Evolutionary conservation across 2,329 filamentous ascomycete species (phyloP).

Genomic region (Pseudocercospora crystallina): DNA sequence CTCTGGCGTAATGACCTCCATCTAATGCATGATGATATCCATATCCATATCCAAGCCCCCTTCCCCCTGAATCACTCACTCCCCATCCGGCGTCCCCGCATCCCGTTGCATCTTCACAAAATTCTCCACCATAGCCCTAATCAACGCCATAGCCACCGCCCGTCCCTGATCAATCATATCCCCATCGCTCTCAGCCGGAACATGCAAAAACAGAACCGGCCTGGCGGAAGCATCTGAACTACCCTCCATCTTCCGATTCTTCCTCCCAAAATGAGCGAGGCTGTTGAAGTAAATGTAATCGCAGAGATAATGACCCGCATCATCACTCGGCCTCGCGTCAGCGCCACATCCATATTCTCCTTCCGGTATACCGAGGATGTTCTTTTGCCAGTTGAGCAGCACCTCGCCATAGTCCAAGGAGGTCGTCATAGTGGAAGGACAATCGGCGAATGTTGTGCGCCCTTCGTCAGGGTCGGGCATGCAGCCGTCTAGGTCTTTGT

Average conservation of each 20-base stretch:
- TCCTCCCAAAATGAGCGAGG: slow-evolving; percentile 36
- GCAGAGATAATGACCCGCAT: slow-evolving; percentile 46
- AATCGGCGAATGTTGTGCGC: slow-evolving; percentile 28
- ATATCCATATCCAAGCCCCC: no score
- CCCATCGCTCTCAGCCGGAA: slow-evolving; percentile 39
- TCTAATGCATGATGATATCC: no score
- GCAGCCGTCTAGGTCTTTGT: slow-evolving; percentile 66
- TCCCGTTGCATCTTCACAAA: slow-evolving; percentile 14
- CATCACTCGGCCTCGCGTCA: slow-evolving; percentile 39
- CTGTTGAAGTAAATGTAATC: slow-evolving; percentile 47
- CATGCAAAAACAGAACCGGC: slow-evolving; percentile 45
- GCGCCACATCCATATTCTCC: slow-evolving; percentile 27
- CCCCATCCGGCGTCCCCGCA: no score
- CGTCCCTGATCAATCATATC: slow-evolving; percentile 35
- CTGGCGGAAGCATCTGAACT: slow-evolving; percentile 20
- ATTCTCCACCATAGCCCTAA: slow-evolving; percentile 38
- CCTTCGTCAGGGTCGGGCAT: slow-evolving; percentile 30
- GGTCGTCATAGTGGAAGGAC: slow-evolving; percentile 30
- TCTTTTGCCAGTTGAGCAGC: slow-evolving; percentile 30
- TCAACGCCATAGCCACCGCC: slow-evolving; percentile 32
- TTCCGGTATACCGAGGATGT: slow-evolving; percentile 28
- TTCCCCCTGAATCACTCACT: no score
- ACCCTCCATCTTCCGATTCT: slow-evolving; percentile 22
- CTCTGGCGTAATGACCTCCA: no score
- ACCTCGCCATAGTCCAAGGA: slow-evolving; percentile 33